Evolutionary conservation across 2,329 filamentous ascomycete genomes (phyloP).

Genomic region (Aspergillus quadricinctus): DNA sequence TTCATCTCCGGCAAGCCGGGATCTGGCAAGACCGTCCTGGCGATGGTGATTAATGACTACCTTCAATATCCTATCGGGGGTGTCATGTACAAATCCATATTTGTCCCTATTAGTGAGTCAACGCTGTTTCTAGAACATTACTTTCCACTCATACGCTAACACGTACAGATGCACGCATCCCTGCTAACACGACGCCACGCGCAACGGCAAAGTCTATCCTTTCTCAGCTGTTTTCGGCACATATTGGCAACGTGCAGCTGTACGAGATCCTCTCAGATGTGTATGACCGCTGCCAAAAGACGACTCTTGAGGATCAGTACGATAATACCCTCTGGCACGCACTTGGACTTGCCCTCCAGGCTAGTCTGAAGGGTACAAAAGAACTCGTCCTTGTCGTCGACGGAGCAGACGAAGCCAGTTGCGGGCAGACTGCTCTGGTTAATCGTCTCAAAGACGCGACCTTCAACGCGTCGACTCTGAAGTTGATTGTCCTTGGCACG

Average conservation of each 20-base stretch:
- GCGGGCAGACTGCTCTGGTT: conserved; percentile 26
- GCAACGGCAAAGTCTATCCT: conserved; percentile 35
- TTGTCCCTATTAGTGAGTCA: conserved; percentile 33
- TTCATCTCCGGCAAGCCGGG: conserved; percentile 41
- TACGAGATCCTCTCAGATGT: conserved; percentile 32
- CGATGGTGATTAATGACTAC: conserved; percentile 37
- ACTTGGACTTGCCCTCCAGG: conserved; percentile 24
- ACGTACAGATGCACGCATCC: conserved; percentile 27
- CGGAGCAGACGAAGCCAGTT: conserved; percentile 33
- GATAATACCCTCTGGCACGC: conserved; percentile 36
- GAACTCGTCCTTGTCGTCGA: conserved; percentile 38
- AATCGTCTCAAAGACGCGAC: conserved; percentile 23
- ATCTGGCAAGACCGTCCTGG: conserved; percentile 37
- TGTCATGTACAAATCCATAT: conserved; percentile 31
- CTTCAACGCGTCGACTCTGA: conserved; percentile 20
- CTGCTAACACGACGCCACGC: conserved; percentile 25
- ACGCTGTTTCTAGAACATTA: too few relatives aligned
- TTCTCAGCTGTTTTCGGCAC: conserved; percentile 34
- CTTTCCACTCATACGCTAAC: too few relatives aligned
- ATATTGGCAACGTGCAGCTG: conserved; percentile 38
- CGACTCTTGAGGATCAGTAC: conserved; percentile 23
- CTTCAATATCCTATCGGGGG: conserved; percentile 37
- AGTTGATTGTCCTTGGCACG: conserved; percentile 29
- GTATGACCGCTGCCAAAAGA: conserved; percentile 22
- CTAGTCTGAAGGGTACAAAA: conserved; percentile 27